Percentiles rank a stretch among this genome's conserved stretches.
Evolutionary conservation across 2,329 filamentous ascomycete species (phyloP).

Genomic region (Amylocarpus encephaloides): DNA sequence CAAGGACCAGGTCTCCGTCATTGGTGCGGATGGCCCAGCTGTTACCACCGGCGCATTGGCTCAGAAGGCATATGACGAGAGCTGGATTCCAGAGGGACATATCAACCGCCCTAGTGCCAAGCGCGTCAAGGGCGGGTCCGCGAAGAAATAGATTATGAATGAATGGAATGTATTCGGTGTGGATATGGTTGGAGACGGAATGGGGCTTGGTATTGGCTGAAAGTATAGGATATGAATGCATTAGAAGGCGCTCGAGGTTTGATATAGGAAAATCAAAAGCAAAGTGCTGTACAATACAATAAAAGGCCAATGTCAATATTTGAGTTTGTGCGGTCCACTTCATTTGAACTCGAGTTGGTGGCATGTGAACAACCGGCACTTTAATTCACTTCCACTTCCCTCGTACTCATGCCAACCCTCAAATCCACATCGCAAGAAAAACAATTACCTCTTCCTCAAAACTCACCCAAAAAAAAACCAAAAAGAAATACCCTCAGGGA

Average conservation of each 20-base stretch:
- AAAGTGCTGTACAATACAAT: conserved; percentile 6
- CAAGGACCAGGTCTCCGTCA: conserved; percentile 53
- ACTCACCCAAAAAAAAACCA: too few relatives aligned
- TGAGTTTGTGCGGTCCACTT: too few relatives aligned
- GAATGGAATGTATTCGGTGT: neutral
- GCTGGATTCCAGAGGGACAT: conserved; percentile 51
- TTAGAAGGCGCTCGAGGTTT: neutral
- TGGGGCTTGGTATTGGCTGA: neutral
- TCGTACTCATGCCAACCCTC: too few relatives aligned
- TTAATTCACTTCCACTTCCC: too few relatives aligned
- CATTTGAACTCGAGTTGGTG: neutral
- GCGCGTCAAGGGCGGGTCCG: conserved; percentile 52
- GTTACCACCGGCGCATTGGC: conserved; percentile 28
- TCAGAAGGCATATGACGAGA: conserved; percentile 31
- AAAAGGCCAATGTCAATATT: conserved; percentile 1
- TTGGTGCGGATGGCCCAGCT: conserved; percentile 46
- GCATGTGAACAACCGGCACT: too few relatives aligned
- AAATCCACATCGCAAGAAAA: too few relatives aligned
- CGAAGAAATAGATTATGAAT: neutral
- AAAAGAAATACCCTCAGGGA: too few relatives aligned
- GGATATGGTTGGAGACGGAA: neutral
- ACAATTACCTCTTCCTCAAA: too few relatives aligned
- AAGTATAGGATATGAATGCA: neutral
- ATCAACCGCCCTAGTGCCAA: conserved; percentile 75
- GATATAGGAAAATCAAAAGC: neutral